Conservation (phyloP, 352 stramenopile species). For the Phytophthora foliorum region DNA sequence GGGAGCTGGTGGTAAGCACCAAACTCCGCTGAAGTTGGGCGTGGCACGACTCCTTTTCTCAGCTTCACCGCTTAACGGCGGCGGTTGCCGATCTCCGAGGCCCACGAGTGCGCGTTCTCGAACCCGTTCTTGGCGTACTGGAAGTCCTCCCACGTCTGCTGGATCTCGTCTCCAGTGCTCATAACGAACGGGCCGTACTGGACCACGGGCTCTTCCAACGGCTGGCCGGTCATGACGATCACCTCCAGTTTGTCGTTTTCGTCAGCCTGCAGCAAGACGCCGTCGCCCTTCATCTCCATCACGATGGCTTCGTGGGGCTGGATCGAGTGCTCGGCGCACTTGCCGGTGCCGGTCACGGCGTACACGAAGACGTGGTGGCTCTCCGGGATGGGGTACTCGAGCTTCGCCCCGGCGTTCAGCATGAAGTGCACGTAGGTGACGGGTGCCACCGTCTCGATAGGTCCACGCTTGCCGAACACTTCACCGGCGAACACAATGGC, state of each 20-base stretch:
- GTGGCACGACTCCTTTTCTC: not conserved
- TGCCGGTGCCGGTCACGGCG: slow-evolving; percentile 42
- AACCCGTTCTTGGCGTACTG: slow-evolving; percentile 70
- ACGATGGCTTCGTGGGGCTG: slow-evolving; percentile 60
- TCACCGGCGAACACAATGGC: slow-evolving; percentile 66
- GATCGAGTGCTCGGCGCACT: slow-evolving; percentile 34
- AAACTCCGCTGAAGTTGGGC: not conserved
- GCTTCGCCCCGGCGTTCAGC: slow-evolving; percentile 37
- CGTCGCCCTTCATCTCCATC: slow-evolving; percentile 61
- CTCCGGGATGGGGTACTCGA: slow-evolving; percentile 54
- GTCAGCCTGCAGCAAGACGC: slow-evolving; percentile 45
- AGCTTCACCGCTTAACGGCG: slow-evolving; percentile 12
- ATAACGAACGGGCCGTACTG: slow-evolving; percentile 86
- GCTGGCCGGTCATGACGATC: slow-evolving; percentile 63
- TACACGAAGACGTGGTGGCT: slow-evolving; percentile 59
- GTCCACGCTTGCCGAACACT: slow-evolving; percentile 49
- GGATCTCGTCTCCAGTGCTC: slow-evolving; percentile 64
- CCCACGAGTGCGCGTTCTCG: slow-evolving; percentile 64
- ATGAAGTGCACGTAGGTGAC: slow-evolving; percentile 69
- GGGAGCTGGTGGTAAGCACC: not conserved
- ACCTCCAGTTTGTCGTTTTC: slow-evolving; percentile 52
- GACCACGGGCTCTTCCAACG: slow-evolving; percentile 66
- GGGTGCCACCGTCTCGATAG: slow-evolving; percentile 53
- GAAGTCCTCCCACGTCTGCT: slow-evolving; percentile 58
- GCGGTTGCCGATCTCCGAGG: slow-evolving; percentile 59